Evolutionary conservation across 495 filamentous ascomycete genomes (phyloP), one percentile per base, ranked within the genome.

Genomic region (Aspergillus taichungensis): DNA sequence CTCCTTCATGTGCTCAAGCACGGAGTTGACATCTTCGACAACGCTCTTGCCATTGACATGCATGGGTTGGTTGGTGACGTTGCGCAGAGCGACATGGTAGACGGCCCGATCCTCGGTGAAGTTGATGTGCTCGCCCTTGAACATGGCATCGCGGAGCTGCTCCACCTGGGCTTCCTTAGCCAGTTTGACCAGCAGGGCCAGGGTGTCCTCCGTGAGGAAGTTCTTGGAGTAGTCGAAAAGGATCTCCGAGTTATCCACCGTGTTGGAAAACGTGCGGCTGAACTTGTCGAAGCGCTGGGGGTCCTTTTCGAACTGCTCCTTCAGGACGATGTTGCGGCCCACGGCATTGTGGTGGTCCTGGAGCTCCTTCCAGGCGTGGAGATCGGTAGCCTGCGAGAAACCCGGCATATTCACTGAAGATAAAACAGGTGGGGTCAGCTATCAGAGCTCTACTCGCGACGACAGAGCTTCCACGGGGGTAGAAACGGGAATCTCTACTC

Each of bases 221-320:
- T 98, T 98, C 80, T 98, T 98, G 71, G 84, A 90, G 77, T 95
- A 98, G 69, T 98, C 92, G 64, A 97, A 98, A 31, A 97, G 77
- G 61, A 88, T 91, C 49, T 96, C 87, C 31, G 77, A 73, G 56
- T 77, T 77, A 62, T 89, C 85, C 28, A 80, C 81, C 30, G 76
- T 72, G 65, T 95, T 94, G 37, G 76, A 64, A 72, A 98, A 94
- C 55, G 74, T 84, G 57, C 81, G 84, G 63, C 80, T 85, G 70
- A 95, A 85, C 72, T 91, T 94, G 58, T 85, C 60, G 75, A 96
- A 97, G 51, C 94, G 88, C 58, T 80, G 54, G 33, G 88, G 84
- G 63, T 98, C 90, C 60, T 87, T 80, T 62, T 84, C 73, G 72
- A 98, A 98, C 61, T 83, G 83, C 42, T 95, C 85, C 71, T 92